Conservation (phyloP, 306 rosid species). For the Astragalus membranaceus region DNA sequence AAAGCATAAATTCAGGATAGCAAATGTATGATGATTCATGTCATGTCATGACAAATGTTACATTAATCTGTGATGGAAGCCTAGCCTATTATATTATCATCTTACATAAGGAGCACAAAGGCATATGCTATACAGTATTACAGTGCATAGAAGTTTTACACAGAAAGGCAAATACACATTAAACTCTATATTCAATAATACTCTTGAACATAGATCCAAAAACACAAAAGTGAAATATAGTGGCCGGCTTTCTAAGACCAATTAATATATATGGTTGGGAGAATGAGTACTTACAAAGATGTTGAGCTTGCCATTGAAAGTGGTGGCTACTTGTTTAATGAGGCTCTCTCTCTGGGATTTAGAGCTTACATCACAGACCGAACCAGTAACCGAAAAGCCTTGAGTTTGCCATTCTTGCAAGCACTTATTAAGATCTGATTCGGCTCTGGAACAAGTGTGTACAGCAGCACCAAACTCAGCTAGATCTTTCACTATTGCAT, state of each 20-base stretch:
- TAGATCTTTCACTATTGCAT: conserved; percentile 76
- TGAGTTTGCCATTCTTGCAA: conserved; percentile 52
- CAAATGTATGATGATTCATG: background rate
- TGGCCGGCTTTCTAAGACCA: too few species aligned
- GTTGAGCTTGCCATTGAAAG: conserved; percentile 59
- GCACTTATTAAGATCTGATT: conserved; percentile 55
- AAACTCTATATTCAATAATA: too few species aligned
- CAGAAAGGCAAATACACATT: too few species aligned
- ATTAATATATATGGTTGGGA: background rate
- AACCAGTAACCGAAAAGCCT: conserved; percentile 57
- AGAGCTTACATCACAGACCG: conserved; percentile 66
- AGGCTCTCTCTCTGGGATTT: conserved; percentile 55
- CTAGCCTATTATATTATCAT: too few species aligned
- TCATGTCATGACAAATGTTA: background rate
- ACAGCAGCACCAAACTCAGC: conserved; percentile 70
- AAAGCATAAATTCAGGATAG: background rate
- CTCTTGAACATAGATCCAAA: too few species aligned
- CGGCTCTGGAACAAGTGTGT: conserved; percentile 72
- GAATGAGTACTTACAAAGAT: conserved; percentile 39
- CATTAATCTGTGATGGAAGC: background rate
- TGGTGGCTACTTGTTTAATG: conserved; percentile 38
- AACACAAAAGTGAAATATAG: too few species aligned
- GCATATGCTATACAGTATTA: too few species aligned
- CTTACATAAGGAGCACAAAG: background rate
- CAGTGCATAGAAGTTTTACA: too few species aligned